Evolutionary conservation across 1,284 basidiomycete genomes (phyloP), one percentile per base, ranked within the genome.

Genomic region (Phellinidium pouzarii): DNA sequence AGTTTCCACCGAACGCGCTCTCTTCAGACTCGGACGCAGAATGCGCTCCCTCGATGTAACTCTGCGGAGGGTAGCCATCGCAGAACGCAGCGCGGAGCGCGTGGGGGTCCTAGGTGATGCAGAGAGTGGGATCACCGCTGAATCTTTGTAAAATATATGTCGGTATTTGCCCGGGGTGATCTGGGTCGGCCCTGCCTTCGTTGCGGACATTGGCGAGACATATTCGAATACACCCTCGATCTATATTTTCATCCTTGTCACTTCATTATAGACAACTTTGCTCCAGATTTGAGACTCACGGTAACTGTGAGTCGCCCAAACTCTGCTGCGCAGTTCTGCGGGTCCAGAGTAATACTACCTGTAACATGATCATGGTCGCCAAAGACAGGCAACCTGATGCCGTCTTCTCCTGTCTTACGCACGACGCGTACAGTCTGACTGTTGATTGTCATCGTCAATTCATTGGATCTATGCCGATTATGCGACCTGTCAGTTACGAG

Each of bases 61-160:
- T 17, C 50, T 42, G 11, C 50, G 41, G 44, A 52, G 20, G 17
- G 42, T 52, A 25, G 42, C 43, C 27, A 52, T 37, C 6, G 50
- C 50, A 14, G 42, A 45, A 5, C 50, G 50, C 23, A 52, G 26
- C 12, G 31, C 29, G 4, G 50, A 34, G 22, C 52, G 52, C n/a
- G 31, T 25, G 8, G 34, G 59, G 22, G 65, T 59, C 36, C 75
- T 73, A 25, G 70, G 61, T 43, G 63, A 62, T 19, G 71, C 62
- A 14, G 73, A 68, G 11, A 83, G 68, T n/a, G 68, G 63, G 41
- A 77, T 70, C 27, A 70, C 62, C 5, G 71, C 70, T 3, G 75
- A 74, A 2, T 76, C 72, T n/a, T 72, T 71, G 58, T 79, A 74
- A 64, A 86, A 84, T 25, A 78, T 68, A 60, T 84, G 78, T 61